phyloP scores from a whole-genome alignment of 164 flowering plant genomes.

The Saururus chinensis region DNA sequence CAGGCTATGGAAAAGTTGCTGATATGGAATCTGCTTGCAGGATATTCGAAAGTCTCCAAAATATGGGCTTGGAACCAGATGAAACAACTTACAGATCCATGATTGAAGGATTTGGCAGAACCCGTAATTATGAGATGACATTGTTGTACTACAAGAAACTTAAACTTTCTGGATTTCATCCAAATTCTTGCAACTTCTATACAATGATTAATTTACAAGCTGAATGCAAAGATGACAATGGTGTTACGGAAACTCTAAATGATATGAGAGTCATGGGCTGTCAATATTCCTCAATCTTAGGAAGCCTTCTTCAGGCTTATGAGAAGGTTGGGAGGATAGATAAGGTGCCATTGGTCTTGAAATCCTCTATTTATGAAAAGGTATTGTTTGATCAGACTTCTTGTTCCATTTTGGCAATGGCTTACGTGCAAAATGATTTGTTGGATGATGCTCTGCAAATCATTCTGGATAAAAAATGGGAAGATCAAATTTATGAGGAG shows the following conservation, averaged over 20 bases:
- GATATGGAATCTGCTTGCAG: constrained; percentile 53
- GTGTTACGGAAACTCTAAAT: constrained; percentile 40
- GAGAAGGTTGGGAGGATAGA: constrained; percentile 57
- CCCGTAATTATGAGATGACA: constrained; percentile 42
- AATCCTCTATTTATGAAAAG: constrained; percentile 51
- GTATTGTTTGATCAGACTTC: constrained; percentile 61
- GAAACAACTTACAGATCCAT: constrained; percentile 86
- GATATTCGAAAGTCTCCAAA: constrained; percentile 29
- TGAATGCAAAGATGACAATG: constrained; percentile 50
- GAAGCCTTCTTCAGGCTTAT: constrained; percentile 66
- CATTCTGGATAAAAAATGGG: constrained; percentile 59
- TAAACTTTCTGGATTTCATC: constrained; percentile 45
- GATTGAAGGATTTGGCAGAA: constrained; percentile 94
- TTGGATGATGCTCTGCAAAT: constrained; percentile 60
- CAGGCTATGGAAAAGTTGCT: constrained; percentile 74
- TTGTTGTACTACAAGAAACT: constrained; percentile 54
- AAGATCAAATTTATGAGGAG: constrained; percentile 61
- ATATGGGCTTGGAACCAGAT: constrained; percentile 59
- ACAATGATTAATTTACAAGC: constrained; percentile 77
- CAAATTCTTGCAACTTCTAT: constrained; percentile 72
- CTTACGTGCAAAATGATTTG: constrained; percentile 64
- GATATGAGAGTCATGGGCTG: constrained; percentile 77
- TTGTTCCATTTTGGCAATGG: constrained; percentile 63
- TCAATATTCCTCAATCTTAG: constrained; percentile 67
- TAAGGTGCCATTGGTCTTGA: constrained; percentile 46